A percentile compares a stretch with the other conserved stretches of the same genome.
These are phyloP conservation scores for Paxillus ammoniavirescens DNA, from an alignment of 768 basidiomycete genomes.

Conservation along the genomic window DNA sequence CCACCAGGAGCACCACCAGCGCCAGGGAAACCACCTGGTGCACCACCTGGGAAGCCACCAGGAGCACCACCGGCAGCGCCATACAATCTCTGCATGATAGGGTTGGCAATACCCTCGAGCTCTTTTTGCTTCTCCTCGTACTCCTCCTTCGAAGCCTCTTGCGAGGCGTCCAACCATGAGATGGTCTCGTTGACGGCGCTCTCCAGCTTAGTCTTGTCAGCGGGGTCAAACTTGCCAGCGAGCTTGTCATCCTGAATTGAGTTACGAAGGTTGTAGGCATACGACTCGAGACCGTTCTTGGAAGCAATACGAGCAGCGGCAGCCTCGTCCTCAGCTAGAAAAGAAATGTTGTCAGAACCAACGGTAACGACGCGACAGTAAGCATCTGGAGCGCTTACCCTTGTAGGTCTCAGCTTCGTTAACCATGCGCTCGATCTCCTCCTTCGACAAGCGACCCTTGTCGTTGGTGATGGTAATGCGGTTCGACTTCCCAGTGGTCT, in stretches of 20 bases:
- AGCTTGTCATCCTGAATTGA: slow-evolving; percentile 84
- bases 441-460: slow-evolving; percentile 95
- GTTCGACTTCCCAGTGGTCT: slow-evolving; percentile 95
- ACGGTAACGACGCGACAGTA: not conserved
- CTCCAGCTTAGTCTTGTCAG: slow-evolving; percentile 84
- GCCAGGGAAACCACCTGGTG: slow-evolving; percentile 50
- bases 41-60: slow-evolving; percentile 60
- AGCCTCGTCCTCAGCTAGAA: slow-evolving; percentile 77
- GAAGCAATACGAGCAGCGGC: slow-evolving; percentile 78
- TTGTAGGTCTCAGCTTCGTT: slow-evolving; percentile 92
- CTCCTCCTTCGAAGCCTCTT: slow-evolving; percentile 92
- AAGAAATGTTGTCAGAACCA: slow-evolving; percentile 11
- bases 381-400: slow-evolving; percentile 39
- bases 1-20: slow-evolving; percentile 66
- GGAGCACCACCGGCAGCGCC: slow-evolving; percentile 46
- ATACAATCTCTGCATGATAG: slow-evolving; percentile 75
- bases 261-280: slow-evolving; percentile 93
- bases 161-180: slow-evolving; percentile 80
- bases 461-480: slow-evolving; percentile 95
- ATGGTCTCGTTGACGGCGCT: slow-evolving; percentile 79
- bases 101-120: slow-evolving; percentile 79
- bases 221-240: slow-evolving; percentile 81
- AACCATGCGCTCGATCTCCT: slow-evolving; percentile 99
- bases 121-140: slow-evolving; percentile 93
- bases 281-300: slow-evolving; percentile 94